Evolutionary conservation across 495 filamentous ascomycete genomes (phyloP).

Genomic region (Penicillium manginii): DNA sequence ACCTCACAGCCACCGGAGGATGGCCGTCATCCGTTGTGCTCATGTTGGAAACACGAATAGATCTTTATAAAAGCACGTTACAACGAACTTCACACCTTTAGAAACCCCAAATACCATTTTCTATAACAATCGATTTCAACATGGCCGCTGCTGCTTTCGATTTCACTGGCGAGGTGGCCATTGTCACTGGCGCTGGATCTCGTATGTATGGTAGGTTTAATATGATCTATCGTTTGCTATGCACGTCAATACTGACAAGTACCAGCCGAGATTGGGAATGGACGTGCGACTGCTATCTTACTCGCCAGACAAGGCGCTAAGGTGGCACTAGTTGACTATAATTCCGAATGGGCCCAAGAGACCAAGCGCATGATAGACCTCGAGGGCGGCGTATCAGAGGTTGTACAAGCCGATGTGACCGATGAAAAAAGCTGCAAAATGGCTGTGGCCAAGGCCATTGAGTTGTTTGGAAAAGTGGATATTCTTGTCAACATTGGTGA

Average conservation of each 20-base stretch:
- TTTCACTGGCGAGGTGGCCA: conserved; percentile 12
- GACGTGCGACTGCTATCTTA: conserved; percentile 9
- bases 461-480: conserved; percentile 46
- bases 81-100: background rate
- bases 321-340: conserved; percentile 8
- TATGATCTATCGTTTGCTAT: background rate
- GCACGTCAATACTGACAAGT: background rate
- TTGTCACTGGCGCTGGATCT: conserved; percentile 15
- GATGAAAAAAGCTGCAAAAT: conserved; percentile 39
- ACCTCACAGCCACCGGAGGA: background rate
- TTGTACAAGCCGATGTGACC: conserved; percentile 40
- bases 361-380: conserved; percentile 10
- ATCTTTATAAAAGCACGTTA: background rate
- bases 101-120: background rate
- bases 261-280: conserved; percentile 5
- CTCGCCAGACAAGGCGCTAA: conserved; percentile 13
- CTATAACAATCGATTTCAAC: background rate
- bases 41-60: background rate
- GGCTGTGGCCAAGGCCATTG: conserved; percentile 36
- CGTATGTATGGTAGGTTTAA: conserved; percentile 7
- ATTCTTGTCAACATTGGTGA: conserved; percentile 53
- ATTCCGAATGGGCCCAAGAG: conserved; percentile 8
- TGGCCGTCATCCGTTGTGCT: background rate
- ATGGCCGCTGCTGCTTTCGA: background rate
- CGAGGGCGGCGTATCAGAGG: conserved; percentile 4